Evolutionary conservation across 192 early-diverging fungal species (phyloP).

Genomic region (Dissophora ornata): DNA sequence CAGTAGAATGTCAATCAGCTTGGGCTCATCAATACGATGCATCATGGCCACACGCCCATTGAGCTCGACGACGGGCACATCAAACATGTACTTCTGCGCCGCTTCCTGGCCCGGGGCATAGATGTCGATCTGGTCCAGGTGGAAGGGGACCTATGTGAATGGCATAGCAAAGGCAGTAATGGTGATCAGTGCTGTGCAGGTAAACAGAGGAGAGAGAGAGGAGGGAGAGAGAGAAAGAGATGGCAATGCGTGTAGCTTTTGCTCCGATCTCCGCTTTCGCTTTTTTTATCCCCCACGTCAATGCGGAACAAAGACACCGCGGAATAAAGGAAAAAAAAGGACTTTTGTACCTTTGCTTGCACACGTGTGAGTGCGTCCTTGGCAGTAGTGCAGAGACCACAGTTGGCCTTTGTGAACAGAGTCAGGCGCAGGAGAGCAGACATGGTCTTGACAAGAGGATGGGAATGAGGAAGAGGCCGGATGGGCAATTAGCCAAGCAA

Average conservation of each 20-base stretch:
- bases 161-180: too few species aligned
- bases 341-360: slow-evolving; percentile 55
- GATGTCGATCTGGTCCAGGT: slow-evolving; percentile 49
- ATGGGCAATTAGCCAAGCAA: too few species aligned
- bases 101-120: slow-evolving; percentile 45
- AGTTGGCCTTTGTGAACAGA: slow-evolving; percentile 61
- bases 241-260: too few species aligned
- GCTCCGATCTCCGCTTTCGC: too few species aligned
- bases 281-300: too few species aligned
- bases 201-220: too few species aligned
- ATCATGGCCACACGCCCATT: slow-evolving; percentile 59
- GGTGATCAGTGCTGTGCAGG: neutral
- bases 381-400: slow-evolving; percentile 62
- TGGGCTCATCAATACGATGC: slow-evolving; percentile 58
- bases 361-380: slow-evolving; percentile 57
- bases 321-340: neutral
- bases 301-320: too few species aligned
- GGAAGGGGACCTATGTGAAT: slow-evolving; percentile 36
- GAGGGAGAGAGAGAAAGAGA: too few species aligned
- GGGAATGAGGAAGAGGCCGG: neutral
- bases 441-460: neutral
- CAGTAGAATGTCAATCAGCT: slow-evolving; percentile 50
- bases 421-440: slow-evolving; percentile 51
- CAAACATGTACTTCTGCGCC: slow-evolving; percentile 64
- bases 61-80: slow-evolving; percentile 65